Conservation (phyloP, 371 early-diverging fungal species). For the Zancudomyces culisetae region DNA sequence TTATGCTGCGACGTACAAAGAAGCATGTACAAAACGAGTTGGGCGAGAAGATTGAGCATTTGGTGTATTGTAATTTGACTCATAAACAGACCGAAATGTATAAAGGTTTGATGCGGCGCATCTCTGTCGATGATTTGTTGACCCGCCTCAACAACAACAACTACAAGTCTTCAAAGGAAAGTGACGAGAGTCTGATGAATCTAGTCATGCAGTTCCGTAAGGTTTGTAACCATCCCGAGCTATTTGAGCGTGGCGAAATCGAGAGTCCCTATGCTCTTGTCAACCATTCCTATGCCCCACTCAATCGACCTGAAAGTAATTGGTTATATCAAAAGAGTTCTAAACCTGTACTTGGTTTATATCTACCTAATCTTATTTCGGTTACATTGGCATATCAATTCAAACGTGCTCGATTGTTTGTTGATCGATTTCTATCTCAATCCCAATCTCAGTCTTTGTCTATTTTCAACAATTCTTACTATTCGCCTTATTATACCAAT, state of each 20-base stretch:
- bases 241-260: slow-evolving; percentile 81
- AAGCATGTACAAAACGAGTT: slow-evolving; percentile 97
- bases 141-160: slow-evolving; percentile 28
- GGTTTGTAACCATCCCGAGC: slow-evolving; percentile 98
- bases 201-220: slow-evolving; percentile 98
- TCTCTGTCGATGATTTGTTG: slow-evolving; percentile 32
- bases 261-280: slow-evolving; percentile 44
- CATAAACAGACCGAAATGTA: slow-evolving; percentile 62
- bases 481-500: slow-evolving; percentile 23
- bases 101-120: slow-evolving; percentile 56
- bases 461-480: slow-evolving; percentile 57
- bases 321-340: no score
- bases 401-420: no score
- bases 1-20: slow-evolving; percentile 93
- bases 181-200: slow-evolving; percentile 51
- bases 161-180: neutral
- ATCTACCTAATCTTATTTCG: no score
- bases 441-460: no score
- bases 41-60: slow-evolving; percentile 96
- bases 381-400: no score
- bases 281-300: neutral
- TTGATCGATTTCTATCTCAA: no score
- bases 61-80: slow-evolving; percentile 85
- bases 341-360: no score
- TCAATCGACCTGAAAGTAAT: neutral